Percentiles rank a stretch among this genome's conserved stretches.
Conservation (phyloP, 306 rosid genomes). For the Rubus parviflorus region DNA sequence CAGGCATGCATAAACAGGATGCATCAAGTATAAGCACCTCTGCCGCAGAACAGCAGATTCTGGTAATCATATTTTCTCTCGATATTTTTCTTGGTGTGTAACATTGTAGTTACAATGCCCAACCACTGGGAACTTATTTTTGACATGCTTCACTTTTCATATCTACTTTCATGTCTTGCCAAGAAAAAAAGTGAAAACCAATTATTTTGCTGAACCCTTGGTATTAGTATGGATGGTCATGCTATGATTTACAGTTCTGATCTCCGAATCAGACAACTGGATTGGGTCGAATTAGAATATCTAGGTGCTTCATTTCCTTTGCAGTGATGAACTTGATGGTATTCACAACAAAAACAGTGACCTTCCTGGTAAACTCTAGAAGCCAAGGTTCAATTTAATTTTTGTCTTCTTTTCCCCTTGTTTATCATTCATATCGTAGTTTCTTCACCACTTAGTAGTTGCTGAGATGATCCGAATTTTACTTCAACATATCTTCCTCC, state of each 20-base stretch:
- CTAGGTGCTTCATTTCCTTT: not conserved
- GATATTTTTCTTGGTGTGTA: constrained; percentile 9
- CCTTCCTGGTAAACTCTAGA: not conserved
- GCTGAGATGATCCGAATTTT: not conserved
- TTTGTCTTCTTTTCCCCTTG: not conserved
- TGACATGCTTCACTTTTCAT: not conserved
- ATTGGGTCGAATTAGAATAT: not conserved
- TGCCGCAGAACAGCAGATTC: constrained; percentile 88
- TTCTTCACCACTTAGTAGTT: not conserved
- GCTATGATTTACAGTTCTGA: not conserved
- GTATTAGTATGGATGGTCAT: not conserved
- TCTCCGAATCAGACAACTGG: not conserved
- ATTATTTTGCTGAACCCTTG: not conserved
- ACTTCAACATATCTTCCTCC: not conserved
- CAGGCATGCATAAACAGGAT: constrained; percentile 74
- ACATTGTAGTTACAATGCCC: not conserved
- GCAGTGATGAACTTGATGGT: constrained; percentile 4
- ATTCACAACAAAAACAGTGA: not conserved
- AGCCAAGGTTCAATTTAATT: not conserved
- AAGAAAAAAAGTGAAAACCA: not conserved
- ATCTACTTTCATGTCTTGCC: constrained; percentile 1
- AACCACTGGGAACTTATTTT: not conserved
- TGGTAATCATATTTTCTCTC: constrained; percentile 51
- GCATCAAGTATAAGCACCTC: constrained; percentile 54
- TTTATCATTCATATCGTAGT: not conserved